These are phyloP conservation scores for Annulohypoxylon maeteangense DNA, from an alignment of 495 filamentous ascomycete genomes.

Conservation along the genomic window DNA sequence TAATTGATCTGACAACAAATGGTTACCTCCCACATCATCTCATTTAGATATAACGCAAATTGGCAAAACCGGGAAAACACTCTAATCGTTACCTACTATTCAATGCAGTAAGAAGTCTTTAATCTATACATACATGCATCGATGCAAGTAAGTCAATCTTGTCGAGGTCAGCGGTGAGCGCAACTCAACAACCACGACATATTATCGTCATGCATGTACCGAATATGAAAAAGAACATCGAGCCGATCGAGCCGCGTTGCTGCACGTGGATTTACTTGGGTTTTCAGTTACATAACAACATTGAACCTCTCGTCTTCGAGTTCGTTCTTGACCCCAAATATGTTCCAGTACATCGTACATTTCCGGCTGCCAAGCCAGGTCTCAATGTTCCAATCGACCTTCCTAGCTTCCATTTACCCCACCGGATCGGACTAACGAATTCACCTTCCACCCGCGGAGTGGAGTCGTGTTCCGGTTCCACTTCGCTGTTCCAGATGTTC, in stretches of 20 bases:
- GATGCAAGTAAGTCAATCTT: slow-evolving; percentile 10
- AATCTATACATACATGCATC: slow-evolving; percentile 6
- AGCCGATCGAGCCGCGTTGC: slow-evolving; percentile 30
- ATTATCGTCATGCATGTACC: slow-evolving; percentile 1
- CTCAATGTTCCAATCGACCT: slow-evolving; percentile 3
- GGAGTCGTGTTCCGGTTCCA: neutral
- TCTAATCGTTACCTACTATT: neutral
- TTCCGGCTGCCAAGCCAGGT: neutral
- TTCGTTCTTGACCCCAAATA: neutral
- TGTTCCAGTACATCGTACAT: slow-evolving; percentile 1
- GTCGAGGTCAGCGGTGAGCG: slow-evolving; percentile 12
- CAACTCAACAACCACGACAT: neutral
- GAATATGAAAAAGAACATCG: neutral
- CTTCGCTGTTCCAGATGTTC: neutral
- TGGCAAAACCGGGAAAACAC: neutral
- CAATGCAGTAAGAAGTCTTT: slow-evolving; percentile 1
- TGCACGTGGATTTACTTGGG: slow-evolving; percentile 31
- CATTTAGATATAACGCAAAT: neutral
- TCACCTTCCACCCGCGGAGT: slow-evolving; percentile 14
- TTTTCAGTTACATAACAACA: slow-evolving; percentile 40
- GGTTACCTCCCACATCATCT: neutral
- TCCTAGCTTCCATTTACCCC: slow-evolving; percentile 12
- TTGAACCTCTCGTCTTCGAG: slow-evolving; percentile 4
- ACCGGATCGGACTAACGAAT: slow-evolving; percentile 30
- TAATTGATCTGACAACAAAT: neutral